Evolutionary conservation across 805 yeast species (phyloP).

Genomic region (Saturnispora dispora): DNA sequence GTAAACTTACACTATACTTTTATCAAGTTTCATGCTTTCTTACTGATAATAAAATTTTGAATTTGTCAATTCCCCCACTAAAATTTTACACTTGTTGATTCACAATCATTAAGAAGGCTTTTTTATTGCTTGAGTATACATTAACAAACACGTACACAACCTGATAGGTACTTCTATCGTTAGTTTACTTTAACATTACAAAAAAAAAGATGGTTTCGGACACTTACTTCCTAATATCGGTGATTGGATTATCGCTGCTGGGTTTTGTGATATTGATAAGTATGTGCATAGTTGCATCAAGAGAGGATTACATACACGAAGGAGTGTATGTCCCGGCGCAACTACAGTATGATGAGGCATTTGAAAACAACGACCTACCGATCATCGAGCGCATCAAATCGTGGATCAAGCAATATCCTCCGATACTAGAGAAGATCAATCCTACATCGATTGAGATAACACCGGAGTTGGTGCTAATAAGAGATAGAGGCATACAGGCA

Average conservation of each 20-base stretch:
- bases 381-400: not conserved
- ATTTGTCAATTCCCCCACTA: not conserved
- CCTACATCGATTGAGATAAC: slow-evolving; percentile 18
- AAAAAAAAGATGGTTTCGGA: not conserved
- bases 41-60: not conserved
- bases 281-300: not conserved
- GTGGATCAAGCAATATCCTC: not conserved
- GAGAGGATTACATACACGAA: not conserved
- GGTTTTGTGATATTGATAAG: not conserved
- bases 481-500: slow-evolving; percentile 29
- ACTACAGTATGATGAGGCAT: not conserved
- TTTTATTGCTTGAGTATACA: not conserved
- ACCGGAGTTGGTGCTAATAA: slow-evolving; percentile 23
- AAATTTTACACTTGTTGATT: not conserved
- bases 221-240: not conserved
- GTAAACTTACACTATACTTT: not conserved
- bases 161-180: not conserved
- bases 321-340: not conserved
- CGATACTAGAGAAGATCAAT: not conserved
- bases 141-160: not conserved
- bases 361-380: not conserved
- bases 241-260: not conserved
- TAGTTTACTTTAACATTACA: not conserved
- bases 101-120: not conserved
- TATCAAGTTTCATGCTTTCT: not conserved